phyloP scores from a whole-genome alignment of 805 yeast species.

The Ogataea paraovalis region DNA sequence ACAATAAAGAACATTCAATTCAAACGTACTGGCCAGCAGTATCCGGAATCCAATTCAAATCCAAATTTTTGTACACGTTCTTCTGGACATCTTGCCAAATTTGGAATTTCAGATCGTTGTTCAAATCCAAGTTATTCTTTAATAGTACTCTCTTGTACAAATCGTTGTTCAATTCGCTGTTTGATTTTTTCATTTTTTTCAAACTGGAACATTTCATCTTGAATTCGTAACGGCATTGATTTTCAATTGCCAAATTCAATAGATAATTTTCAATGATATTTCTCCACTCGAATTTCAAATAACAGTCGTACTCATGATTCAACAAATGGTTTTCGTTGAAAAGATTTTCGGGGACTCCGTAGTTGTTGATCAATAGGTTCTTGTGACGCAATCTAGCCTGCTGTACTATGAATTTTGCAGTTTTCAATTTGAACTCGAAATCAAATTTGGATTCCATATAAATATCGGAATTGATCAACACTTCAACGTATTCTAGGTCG shows the following conservation, averaged over 20 bases:
- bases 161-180: slow-evolving; percentile 2
- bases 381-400: slow-evolving; percentile 51
- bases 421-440: slow-evolving; percentile 46
- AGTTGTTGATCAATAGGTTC: slow-evolving; percentile 22
- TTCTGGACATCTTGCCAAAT: slow-evolving; percentile 66
- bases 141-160: slow-evolving; percentile 26
- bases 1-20: background rate
- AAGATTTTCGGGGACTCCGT: slow-evolving; percentile 16
- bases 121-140: slow-evolving; percentile 29
- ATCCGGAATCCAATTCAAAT: slow-evolving; percentile 57
- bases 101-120: slow-evolving; percentile 52
- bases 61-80: slow-evolving; percentile 52
- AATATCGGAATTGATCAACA: slow-evolving; percentile 55
- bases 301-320: slow-evolving; percentile 23
- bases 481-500: slow-evolving; percentile 44
- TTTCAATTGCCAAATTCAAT: slow-evolving; percentile 62
- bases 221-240: slow-evolving; percentile 66
- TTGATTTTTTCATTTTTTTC: slow-evolving; percentile 3
- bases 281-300: slow-evolving; percentile 54
- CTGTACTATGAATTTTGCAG: slow-evolving; percentile 59
- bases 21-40: background rate
- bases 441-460: slow-evolving; percentile 62
- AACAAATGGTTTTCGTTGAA: slow-evolving; percentile 19
- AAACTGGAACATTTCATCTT: slow-evolving; percentile 38
- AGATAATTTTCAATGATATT: slow-evolving; percentile 68